Evolutionary conservation across 2,329 filamentous ascomycete genomes (phyloP).

Genomic region (Pseudogymnoascus sp.): DNA sequence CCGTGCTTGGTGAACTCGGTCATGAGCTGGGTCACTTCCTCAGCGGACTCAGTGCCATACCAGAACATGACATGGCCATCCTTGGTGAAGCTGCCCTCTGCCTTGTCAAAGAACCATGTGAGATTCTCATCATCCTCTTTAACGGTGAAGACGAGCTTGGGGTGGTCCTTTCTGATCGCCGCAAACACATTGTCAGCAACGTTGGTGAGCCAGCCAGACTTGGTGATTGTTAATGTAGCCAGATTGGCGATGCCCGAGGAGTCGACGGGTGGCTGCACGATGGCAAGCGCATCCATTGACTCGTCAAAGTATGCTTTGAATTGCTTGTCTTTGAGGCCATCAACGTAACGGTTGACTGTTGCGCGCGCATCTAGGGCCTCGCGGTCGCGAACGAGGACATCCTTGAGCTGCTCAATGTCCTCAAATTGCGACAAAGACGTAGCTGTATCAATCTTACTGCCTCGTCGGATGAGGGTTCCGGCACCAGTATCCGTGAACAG

Average conservation of each 20-base stretch:
- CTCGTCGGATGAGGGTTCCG: conserved; percentile 83
- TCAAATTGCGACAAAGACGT: conserved; percentile 66
- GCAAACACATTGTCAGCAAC: conserved; percentile 92
- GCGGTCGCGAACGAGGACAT: conserved; percentile 72
- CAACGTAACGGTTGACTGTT: conserved; percentile 79
- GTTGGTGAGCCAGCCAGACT: conserved; percentile 89
- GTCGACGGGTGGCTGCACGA: conserved; percentile 69
- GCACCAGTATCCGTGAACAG: conserved; percentile 93
- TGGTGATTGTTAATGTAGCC: conserved; percentile 86
- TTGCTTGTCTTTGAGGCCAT: conserved; percentile 64
- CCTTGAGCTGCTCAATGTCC: conserved; percentile 69
- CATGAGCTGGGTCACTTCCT: conserved; percentile 76
- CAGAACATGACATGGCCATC: conserved; percentile 91
- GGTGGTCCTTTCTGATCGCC: conserved; percentile 87
- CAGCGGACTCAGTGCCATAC: conserved; percentile 70
- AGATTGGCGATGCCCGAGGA: conserved; percentile 69
- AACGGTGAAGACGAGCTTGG: conserved; percentile 91
- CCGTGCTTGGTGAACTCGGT: conserved; percentile 78
- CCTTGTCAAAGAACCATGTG: conserved; percentile 97
- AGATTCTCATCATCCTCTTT: conserved; percentile 93
- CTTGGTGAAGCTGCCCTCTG: conserved; percentile 80
- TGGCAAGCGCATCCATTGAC: conserved; percentile 82
- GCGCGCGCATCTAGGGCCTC: conserved; percentile 74
- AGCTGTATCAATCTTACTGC: conserved; percentile 77
- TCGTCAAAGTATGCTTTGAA: conserved; percentile 96